Evolutionary conservation across 2,329 filamentous ascomycete genomes (phyloP).

Genomic region (Periconia macrospinosa): DNA sequence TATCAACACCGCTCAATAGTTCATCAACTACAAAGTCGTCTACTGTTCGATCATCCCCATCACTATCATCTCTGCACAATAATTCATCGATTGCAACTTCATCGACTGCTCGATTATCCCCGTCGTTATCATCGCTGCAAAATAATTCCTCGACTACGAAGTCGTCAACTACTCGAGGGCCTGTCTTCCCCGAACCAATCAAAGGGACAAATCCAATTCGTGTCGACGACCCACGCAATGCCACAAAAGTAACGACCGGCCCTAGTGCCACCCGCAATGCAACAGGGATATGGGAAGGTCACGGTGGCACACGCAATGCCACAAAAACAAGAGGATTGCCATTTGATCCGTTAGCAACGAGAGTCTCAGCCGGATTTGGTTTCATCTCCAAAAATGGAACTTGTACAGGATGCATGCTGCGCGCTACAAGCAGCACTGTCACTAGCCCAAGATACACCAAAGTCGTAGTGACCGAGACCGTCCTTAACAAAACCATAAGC

Average conservation of each 20-base stretch:
- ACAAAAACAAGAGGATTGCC: not conserved
- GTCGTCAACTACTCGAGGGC: too few species aligned
- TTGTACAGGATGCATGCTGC: slow-evolving; percentile 37
- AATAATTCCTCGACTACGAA: too few species aligned
- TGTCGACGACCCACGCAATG: too few species aligned
- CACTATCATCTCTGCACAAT: not conserved
- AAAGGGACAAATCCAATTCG: too few species aligned
- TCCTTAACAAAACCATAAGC: slow-evolving; percentile 26
- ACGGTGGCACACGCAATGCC: not conserved
- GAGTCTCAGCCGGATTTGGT: not conserved
- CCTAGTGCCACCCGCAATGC: not conserved
- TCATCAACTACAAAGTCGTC: not conserved
- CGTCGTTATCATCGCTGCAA: too few species aligned
- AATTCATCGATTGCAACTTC: too few species aligned
- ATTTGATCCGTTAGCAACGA: not conserved
- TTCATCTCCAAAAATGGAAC: not conserved
- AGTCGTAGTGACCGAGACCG: slow-evolving; percentile 28
- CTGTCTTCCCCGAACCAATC: too few species aligned
- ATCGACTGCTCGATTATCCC: too few species aligned
- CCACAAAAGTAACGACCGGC: too few species aligned
- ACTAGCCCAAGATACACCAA: slow-evolving; percentile 15
- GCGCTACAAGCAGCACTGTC: slow-evolving; percentile 24
- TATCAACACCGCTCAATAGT: not conserved
- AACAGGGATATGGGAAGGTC: not conserved
- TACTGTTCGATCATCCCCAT: slow-evolving; percentile 2